Base-by-base conservation (phyloP, 176 grass and related monocot genomes). In the Zoysia japonica region DNA sequence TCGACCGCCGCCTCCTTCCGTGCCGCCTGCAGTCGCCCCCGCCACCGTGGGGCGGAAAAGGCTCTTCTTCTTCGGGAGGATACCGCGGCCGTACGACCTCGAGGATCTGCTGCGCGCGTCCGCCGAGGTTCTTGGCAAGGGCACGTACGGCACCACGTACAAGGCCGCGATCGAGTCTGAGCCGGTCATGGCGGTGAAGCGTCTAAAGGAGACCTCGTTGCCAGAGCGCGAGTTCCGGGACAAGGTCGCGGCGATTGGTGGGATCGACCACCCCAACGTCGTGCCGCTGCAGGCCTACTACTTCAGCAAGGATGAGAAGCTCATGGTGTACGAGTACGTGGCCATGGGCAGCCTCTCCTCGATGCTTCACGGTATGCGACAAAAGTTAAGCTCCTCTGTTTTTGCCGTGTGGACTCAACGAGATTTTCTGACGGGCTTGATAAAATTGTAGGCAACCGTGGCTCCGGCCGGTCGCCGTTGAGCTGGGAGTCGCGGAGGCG, bases 51-150 rank as follows among this genome's bases (percentile, higher is more conserved):
- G 83, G 0, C 66, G 60, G 72, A 93, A 88, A 77, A 93, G 88
- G 72, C 88, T 97, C 0, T 87, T 90, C 45, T 97, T 93, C 90
- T 86, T 93, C 64, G 93, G 93, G 4, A 85, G 88, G 78, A 71
- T 84, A 37, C 88, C 78, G 4, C 85, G 86, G 66, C 86, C 83
- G 16, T 97, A 97, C 77, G 88, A 93, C 70, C 88, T 97, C 6
- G 85, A 97, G 82, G 93, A 93, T 79, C 85, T 97, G 41, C 88
- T 97, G 15, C 86, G 88, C 63, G 85, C 93, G 74, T 93, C 93
- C 16, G 90, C 93, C 2, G 93, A 97, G 93, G 90, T 97, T 0
- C 90, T 97, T 0, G 93, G 93, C 11, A 97, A 93, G 85, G 93
- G 93, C 69, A 90, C 85, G 36, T 90, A 88, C 68, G 93, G 93